These are phyloP conservation scores for Nakazawaea holstii DNA, from an alignment of 805 yeast species.

Conservation along the genomic window DNA sequence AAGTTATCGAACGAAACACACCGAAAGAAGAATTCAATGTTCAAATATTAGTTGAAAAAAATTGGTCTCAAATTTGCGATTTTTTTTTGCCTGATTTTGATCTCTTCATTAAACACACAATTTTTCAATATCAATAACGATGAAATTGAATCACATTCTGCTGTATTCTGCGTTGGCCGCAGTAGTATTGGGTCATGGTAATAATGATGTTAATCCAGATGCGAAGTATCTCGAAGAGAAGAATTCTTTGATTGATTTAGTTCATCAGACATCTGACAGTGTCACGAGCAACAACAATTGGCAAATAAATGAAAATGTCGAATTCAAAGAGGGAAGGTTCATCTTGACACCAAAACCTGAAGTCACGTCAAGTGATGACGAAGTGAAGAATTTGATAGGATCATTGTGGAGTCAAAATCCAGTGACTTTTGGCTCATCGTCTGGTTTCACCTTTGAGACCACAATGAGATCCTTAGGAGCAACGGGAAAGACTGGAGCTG, in stretches of 20 bases:
- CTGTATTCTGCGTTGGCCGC: not conserved
- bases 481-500: constrained; percentile 45
- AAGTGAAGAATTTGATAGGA: constrained; percentile 30
- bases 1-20: no score
- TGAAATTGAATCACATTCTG: not conserved
- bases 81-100: not conserved
- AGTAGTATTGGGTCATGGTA: not conserved
- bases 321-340: constrained; percentile 47
- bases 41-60: no score
- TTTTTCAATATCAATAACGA: not conserved
- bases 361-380: constrained; percentile 17
- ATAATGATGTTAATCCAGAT: constrained; percentile 4
- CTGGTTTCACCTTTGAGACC: constrained; percentile 44
- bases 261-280: constrained; percentile 5
- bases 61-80: no score
- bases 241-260: constrained; percentile 8
- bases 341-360: constrained; percentile 40
- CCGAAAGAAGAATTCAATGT: no score
- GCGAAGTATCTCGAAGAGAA: constrained; percentile 2
- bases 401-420: constrained; percentile 35
- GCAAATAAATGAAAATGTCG: constrained; percentile 32
- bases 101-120: not conserved
- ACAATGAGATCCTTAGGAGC: constrained; percentile 59
- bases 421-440: constrained; percentile 20
- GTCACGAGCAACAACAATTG: constrained; percentile 26